Evolutionary conservation across 441 rosid genomes (phyloP), one percentile per base, ranked within the genome.

Genomic region (Erodium texanum): DNA sequence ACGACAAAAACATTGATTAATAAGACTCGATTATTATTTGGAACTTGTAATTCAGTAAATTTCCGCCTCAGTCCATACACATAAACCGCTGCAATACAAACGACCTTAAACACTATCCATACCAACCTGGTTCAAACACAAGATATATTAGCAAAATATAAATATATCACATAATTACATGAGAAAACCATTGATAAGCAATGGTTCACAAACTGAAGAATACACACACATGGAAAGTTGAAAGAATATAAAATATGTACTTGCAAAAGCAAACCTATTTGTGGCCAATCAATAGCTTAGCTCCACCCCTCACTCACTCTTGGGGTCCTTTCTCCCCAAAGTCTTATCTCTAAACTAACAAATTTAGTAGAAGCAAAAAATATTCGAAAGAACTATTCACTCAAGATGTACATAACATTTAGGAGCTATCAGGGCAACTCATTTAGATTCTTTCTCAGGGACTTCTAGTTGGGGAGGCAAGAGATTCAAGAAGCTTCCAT

Each of bases 401-500:
- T 74, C 22, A 23, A 66, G 50, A 18, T 58, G 18, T 74, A 61
- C 64, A 59, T 32, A 67, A 65, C 65, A 67, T n/a, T 61, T 41
- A n/a, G n/a, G 19, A 58, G 23, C 43, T 8, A 22, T 19, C 12
- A 61, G 38, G 18, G 48, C 5, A 12, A 63, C 64, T 87, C 79
- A 83, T 41, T 81, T 73, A 16, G 77, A 71, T 81, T 72, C 76
- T 12, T 70, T 50, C 15, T 83, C 92, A 0, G 93, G 81, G 70
- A 74, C 83, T 78, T 88, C 90, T 14, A 79, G 69, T 63, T 79
- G 89, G 8, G 89, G 73, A 66, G 96, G 92, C 83, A 88, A 77
- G 58, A 84, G 85, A 61, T 83, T 84, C 64, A 93, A 71, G 76
- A 93, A 90, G 86, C 97, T 93, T 62, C 94, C 98, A n/a, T 84